Conservation (phyloP, 805 yeast species). For the Maudiozyma bulderi region DNA sequence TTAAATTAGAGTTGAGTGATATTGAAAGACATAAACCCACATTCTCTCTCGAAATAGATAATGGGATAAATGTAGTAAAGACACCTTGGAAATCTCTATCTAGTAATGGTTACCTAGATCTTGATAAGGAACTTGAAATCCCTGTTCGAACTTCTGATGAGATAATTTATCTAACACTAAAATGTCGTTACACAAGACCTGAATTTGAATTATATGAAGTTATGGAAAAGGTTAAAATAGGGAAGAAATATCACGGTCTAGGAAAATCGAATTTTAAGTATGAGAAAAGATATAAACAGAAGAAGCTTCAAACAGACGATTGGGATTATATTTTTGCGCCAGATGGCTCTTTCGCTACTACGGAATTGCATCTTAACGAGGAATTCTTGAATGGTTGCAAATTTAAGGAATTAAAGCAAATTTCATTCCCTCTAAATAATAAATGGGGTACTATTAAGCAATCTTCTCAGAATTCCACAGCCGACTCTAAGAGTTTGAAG, state of each 20-base stretch:
- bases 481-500: slow-evolving; percentile 17
- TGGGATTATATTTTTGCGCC: slow-evolving; percentile 61
- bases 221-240: slow-evolving; percentile 40
- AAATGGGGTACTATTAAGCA: slow-evolving; percentile 53
- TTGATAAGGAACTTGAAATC: slow-evolving; percentile 70
- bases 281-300: slow-evolving; percentile 40
- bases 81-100: slow-evolving; percentile 41
- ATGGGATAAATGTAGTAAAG: slow-evolving; percentile 69
- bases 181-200: slow-evolving; percentile 44
- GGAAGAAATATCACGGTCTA: slow-evolving; percentile 24
- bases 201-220: slow-evolving; percentile 48
- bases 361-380: slow-evolving; percentile 40
- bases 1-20: slow-evolving; percentile 42
- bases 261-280: slow-evolving; percentile 30
- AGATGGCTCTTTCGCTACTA: slow-evolving; percentile 85
- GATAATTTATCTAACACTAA: slow-evolving; percentile 64
- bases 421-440: slow-evolving; percentile 33
- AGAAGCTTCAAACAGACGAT: slow-evolving; percentile 40
- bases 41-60: slow-evolving; percentile 51
- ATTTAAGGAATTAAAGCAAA: slow-evolving; percentile 6
- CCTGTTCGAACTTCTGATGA: slow-evolving; percentile 30
- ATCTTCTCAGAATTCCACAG: background rate
- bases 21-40: slow-evolving; percentile 37
- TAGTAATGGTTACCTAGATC: slow-evolving; percentile 23
- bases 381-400: slow-evolving; percentile 9